A percentile compares a stretch with the other conserved stretches of the same genome.
Conservation (phyloP, 805 yeast species). For the Ogataea naganishii region DNA sequence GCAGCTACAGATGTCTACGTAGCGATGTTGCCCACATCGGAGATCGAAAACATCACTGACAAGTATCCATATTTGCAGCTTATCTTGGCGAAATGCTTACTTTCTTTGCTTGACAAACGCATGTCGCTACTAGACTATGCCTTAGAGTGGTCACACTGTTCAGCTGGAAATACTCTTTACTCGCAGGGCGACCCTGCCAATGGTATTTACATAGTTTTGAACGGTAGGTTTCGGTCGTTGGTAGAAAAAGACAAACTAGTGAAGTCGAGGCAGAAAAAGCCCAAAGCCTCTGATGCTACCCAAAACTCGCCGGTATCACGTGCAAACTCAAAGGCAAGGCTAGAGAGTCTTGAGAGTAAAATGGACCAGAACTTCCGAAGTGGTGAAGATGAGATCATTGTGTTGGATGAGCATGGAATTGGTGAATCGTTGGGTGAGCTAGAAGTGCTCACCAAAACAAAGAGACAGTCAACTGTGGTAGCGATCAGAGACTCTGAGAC, state of each 20-base stretch:
- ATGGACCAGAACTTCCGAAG: no score
- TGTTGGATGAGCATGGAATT: constrained; percentile 78
- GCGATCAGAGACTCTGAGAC: constrained; percentile 92
- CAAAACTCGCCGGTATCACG: no score
- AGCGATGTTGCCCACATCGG: constrained; percentile 60
- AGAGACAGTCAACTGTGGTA: constrained; percentile 59
- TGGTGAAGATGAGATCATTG: constrained; percentile 15
- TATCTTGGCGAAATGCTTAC: constrained; percentile 67
- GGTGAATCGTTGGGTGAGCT: constrained; percentile 94
- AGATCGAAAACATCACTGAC: constrained; percentile 61
- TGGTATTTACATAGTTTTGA: constrained; percentile 81
- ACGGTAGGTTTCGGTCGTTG: constrained; percentile 77
- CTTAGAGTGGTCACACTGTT: constrained; percentile 86
- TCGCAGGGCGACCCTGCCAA: constrained; percentile 82
- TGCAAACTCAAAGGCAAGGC: no score
- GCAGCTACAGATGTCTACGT: constrained; percentile 57
- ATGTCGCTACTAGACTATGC: constrained; percentile 80
- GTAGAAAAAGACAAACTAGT: constrained; percentile 10
- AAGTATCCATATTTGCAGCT: constrained; percentile 68
- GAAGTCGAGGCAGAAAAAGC: neutral
- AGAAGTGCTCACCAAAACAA: constrained; percentile 79
- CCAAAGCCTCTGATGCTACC: no score
- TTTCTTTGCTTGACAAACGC: constrained; percentile 56
- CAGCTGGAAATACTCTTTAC: constrained; percentile 77
- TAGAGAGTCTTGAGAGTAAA: no score